phyloP scores from a whole-genome alignment of 225 moss, liverwort and hornwort species.

The Neckera pumila region DNA sequence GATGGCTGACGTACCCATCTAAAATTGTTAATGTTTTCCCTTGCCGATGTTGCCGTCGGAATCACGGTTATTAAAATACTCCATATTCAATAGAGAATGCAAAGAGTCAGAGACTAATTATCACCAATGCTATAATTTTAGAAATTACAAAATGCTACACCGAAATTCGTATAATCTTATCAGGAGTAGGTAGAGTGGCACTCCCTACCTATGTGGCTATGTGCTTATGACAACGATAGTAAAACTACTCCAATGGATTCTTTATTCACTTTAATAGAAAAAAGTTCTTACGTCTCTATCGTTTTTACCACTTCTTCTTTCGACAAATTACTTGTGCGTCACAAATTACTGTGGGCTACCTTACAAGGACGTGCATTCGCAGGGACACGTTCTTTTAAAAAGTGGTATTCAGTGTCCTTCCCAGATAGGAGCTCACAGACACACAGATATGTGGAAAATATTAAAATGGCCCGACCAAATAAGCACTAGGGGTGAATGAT shows the following conservation, averaged over 20 bases:
- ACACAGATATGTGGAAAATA: not conserved
- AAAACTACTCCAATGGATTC: not conserved
- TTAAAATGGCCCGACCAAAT: not conserved
- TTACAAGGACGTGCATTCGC: too few relatives aligned
- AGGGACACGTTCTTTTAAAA: not conserved
- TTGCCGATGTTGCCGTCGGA: not conserved
- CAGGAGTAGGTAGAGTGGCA: not conserved
- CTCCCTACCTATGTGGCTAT: not conserved
- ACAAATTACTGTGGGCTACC: not conserved
- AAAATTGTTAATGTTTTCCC: not conserved
- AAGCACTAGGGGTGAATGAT: too few relatives aligned
- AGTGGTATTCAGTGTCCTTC: not conserved
- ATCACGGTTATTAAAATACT: too few relatives aligned
- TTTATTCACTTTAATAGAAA: not conserved
- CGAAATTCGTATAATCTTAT: not conserved
- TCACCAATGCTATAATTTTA: not conserved
- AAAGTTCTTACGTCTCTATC: not conserved
- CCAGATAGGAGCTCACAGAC: not conserved
- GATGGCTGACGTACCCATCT: too few relatives aligned
- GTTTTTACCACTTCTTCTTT: not conserved
- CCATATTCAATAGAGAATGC: not conserved
- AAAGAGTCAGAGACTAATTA: not conserved
- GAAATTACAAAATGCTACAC: not conserved
- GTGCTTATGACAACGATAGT: not conserved
- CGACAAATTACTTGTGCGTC: too few relatives aligned